Conservation (phyloP, 2,329 filamentous ascomycete species). For the Trichophyton benhamiae region DNA sequence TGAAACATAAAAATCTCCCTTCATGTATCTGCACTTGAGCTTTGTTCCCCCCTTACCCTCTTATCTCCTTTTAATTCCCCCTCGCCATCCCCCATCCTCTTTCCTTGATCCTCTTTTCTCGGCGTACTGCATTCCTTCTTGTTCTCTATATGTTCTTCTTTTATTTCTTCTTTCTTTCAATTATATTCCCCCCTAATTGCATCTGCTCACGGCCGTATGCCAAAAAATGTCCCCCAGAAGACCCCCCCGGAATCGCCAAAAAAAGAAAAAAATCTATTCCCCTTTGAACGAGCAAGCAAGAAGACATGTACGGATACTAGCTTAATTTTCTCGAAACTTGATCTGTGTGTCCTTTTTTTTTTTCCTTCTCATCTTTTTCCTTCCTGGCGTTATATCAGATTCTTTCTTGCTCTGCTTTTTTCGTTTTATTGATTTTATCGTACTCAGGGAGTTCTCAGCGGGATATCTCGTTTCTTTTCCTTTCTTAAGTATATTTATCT, state of each 20-base stretch:
- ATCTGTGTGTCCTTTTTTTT: conserved; percentile 1
- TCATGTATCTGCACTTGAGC: not conserved
- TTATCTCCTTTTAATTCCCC: not conserved
- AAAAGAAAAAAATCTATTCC: not conserved
- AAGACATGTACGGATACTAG: not conserved
- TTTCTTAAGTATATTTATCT: too few species aligned
- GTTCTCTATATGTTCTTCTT: not conserved
- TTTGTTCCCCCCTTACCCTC: not conserved
- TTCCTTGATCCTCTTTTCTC: not conserved
- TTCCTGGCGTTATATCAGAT: conserved; percentile 1
- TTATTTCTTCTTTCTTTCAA: not conserved
- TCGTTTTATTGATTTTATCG: too few species aligned
- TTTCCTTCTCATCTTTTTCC: conserved; percentile 8
- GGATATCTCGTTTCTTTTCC: too few species aligned
- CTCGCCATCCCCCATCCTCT: not conserved
- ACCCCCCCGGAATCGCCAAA: not conserved
- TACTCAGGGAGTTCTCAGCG: too few species aligned
- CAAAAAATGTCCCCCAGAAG: too few species aligned
- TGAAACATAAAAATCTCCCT: not conserved
- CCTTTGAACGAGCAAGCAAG: not conserved
- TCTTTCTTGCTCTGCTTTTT: not conserved
- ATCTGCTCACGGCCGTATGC: not conserved
- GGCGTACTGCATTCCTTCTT: not conserved
- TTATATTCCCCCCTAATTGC: not conserved
- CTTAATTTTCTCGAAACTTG: not conserved